These are phyloP conservation scores for Glonium stellatum DNA, from an alignment of 495 filamentous ascomycete genomes.

Conservation along the genomic window DNA sequence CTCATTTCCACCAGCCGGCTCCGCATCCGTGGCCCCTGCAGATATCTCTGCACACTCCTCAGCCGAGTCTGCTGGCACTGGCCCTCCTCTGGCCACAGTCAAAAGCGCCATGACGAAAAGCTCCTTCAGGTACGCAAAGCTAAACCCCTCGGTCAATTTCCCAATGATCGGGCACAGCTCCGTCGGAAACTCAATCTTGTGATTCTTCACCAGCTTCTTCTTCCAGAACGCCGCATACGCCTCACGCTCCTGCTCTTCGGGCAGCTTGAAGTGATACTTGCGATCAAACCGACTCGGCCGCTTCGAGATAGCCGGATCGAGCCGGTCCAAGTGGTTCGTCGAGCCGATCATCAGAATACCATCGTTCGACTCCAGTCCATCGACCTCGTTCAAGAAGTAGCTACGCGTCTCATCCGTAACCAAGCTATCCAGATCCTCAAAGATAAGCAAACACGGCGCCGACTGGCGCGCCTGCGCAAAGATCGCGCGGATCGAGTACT, in stretches of 20 bases:
- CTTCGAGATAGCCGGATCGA: constrained; percentile 35
- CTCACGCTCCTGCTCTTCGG: constrained; percentile 27
- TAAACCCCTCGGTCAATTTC: constrained; percentile 25
- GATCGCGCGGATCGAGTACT: constrained; percentile 30
- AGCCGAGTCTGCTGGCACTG: constrained; percentile 3
- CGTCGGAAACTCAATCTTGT: constrained; percentile 25
- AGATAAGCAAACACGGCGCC: constrained; percentile 46
- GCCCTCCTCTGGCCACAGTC: constrained; percentile 15
- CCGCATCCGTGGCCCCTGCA: too few relatives aligned
- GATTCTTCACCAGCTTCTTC: constrained; percentile 27
- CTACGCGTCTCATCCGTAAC: constrained; percentile 47
- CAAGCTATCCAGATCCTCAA: constrained; percentile 61
- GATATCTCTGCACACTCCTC: background rate
- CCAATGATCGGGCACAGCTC: constrained; percentile 16
- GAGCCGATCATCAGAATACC: constrained; percentile 37
- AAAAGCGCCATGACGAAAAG: constrained; percentile 27
- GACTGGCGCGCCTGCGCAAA: constrained; percentile 31
- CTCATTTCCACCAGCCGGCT: too few relatives aligned
- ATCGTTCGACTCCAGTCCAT: constrained; percentile 52
- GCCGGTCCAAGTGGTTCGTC: constrained; percentile 35
- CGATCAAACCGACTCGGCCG: constrained; percentile 36
- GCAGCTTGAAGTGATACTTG: constrained; percentile 36
- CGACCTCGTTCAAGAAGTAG: constrained; percentile 67
- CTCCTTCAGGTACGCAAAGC: constrained; percentile 31
- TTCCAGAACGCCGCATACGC: constrained; percentile 35